Evolutionary conservation across 176 grass and related monocot genomes (phyloP).

Genomic region (Areca catechu): DNA sequence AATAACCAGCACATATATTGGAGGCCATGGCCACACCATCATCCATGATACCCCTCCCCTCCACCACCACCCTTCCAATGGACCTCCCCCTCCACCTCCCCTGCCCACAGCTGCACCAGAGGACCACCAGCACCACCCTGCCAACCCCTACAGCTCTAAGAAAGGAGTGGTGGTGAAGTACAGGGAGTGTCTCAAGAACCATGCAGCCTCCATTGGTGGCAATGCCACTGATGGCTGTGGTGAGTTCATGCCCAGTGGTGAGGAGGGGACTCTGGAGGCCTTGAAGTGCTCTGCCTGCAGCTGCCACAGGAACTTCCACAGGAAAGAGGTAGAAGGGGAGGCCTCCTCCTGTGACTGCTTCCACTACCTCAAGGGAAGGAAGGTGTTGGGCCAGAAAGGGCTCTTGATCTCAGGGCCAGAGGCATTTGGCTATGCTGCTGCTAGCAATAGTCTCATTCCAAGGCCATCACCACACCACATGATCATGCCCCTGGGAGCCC

Average conservation of each 20-base stretch:
- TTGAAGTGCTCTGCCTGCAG: constrained; percentile 14
- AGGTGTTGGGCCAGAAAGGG: not conserved
- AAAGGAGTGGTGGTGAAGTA: constrained; percentile 16
- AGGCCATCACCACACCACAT: constrained; percentile 1
- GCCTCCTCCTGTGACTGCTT: constrained; percentile 7
- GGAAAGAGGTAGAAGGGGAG: constrained; percentile 14
- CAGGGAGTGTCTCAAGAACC: constrained; percentile 18
- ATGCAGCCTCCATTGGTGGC: constrained; percentile 16
- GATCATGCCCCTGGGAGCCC: constrained; percentile 13
- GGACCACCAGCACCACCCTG: constrained; percentile 2
- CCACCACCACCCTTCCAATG: not conserved
- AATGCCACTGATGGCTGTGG: constrained; percentile 14
- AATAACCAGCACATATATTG: constrained; percentile 7
- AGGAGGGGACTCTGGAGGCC: constrained; percentile 9
- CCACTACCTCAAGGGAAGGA: not conserved
- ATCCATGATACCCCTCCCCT: constrained; percentile 8
- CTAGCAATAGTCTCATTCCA: not conserved
- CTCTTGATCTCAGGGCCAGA: not conserved
- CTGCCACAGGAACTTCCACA: constrained; percentile 22
- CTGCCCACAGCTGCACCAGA: too few species aligned
- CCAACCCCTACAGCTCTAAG: not conserved
- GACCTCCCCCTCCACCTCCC: too few species aligned
- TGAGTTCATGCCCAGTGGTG: constrained; percentile 17
- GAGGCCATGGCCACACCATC: not conserved
- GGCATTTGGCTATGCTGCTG: not conserved